Evolutionary conservation across 2,329 filamentous ascomycete species (phyloP), one percentile per base, ranked within the genome.

Genomic region (Diaporthe sp.): DNA sequence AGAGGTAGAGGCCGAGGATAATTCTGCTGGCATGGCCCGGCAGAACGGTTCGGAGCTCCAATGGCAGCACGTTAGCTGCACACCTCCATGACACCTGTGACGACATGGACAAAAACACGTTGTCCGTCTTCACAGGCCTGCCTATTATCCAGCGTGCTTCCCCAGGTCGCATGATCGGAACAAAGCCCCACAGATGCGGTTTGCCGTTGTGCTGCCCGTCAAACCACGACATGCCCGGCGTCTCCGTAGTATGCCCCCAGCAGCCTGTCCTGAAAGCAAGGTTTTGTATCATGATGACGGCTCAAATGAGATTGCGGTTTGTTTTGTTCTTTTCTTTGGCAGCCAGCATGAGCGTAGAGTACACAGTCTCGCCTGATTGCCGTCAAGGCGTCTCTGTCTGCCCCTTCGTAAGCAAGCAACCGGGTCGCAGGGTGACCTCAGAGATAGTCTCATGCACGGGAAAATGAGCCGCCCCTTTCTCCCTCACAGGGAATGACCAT

Each of bases 51-150:
- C 71, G 39, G 55, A 58, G 34, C 62, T 62, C 71, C 74, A 76
- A 76, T 74, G 31, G 62, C 62, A 76, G 62, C 37, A 61, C 28
- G 25, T 19, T n/a, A 67, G 42, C 19, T 60, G 42, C 70, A 61
- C 74, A 44, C 74, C 71, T 58, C 17, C 46, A 65, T 10, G 72
- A 22, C 53, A 57, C 55, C 57, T 55, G 74, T 76, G 74, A 74
- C 57, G 55, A 61, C 46, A 68, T 68, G 46, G 46, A 25, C 17
- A 44, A 39, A 71, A 71, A 68, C 55, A 60, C 31, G 39, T 71
- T 61, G 49, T 74, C 42, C 44, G 55, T 53, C 71, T 61, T 49
- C 51, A 31, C 15, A 44, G 22, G 46, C 46, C 22, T 53, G 46
- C 19, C 25, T 65, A 6, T 19, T 34, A 53, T 34, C 44, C 60